Conservation (phyloP, 768 basidiomycete species). For the Mycena floridula region DNA sequence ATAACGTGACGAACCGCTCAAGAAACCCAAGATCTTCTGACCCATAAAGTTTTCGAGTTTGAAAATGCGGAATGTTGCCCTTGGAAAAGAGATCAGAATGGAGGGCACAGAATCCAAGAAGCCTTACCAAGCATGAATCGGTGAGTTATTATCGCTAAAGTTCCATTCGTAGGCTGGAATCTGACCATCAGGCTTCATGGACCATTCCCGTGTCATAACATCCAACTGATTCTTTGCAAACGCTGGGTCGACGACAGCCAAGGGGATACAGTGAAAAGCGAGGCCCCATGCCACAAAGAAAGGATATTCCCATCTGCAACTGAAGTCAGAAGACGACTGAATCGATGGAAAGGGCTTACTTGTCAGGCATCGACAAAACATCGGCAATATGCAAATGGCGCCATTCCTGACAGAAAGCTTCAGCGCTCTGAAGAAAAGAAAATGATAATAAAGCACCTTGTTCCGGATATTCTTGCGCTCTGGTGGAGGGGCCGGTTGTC, state of each 20-base stretch:
- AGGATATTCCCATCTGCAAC: constrained; percentile 88
- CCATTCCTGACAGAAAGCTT: constrained; percentile 65
- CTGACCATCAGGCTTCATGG: constrained; percentile 98
- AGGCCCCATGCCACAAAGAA: constrained; percentile 99
- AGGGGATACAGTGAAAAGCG: constrained; percentile 98
- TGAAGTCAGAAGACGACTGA: not conserved
- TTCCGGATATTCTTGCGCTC: constrained; percentile 84
- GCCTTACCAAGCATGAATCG: constrained; percentile 90
- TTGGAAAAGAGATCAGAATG: constrained; percentile 17
- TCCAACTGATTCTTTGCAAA: constrained; percentile 99
- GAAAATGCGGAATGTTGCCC: constrained; percentile 97
- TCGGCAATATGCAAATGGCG: constrained; percentile 93
- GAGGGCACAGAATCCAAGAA: not conserved
- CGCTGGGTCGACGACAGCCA: constrained; percentile 90
- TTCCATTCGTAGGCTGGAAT: constrained; percentile 99
- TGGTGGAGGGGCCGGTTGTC: constrained; percentile 91
- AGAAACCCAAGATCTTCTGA: constrained; percentile 87
- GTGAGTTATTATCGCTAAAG: constrained; percentile 96
- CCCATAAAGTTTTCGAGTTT: constrained; percentile 95
- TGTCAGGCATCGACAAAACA: constrained; percentile 98
- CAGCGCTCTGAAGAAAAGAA: not conserved
- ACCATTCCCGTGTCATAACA: constrained; percentile 96
- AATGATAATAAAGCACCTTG: constrained; percentile 39
- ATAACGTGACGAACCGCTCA: too few relatives aligned
- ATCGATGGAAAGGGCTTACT: constrained; percentile 42